Evolutionary conservation across 176 grass and related monocot genomes (phyloP), one percentile per base, ranked within the genome.

Genomic region (Pharus latifolius): DNA sequence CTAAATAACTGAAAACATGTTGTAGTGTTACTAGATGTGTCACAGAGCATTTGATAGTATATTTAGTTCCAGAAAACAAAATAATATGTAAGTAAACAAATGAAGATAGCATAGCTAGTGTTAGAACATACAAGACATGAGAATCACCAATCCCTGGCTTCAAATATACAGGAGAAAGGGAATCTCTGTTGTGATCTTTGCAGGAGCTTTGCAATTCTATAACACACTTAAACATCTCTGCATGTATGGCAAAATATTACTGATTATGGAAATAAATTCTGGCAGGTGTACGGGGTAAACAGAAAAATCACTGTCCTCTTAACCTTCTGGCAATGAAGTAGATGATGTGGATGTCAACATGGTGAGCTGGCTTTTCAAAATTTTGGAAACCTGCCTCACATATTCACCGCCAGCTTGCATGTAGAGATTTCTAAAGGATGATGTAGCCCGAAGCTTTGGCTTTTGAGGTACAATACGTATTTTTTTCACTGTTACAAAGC

Each of bases 131-230:
- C 94, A 93, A 98, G 26, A 81, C 70, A 65, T 98, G 94, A 64
- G 89, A 85, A 82, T 93, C 94, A 78, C 94, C 94, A 27, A 78
- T 87, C 62, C 94, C 94, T 42, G 86, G 86, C 71, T 85, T 87
- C 73, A 98, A 75, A 76, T 87, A 88, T 63, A 79, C 81, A 5
- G 58, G 78, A 73, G 78, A 88, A 82, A 73, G 69, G 42, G 89
- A 79, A 70, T 88, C 81, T 67, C 64, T 71, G 25, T 79, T 54
- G 24, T 82, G 67, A 75, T 67, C 81, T 67, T 82, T 80, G 60
- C 69, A 56, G 26, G 81, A 85, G 62, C 87, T 98, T 82, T 98
- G 85, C 47, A 98, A 67, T 68, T 92, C 80, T 69, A 97, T 50
- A 3, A 78, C 78, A 63, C 94, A 98, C 59, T 78, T 79, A 45